phyloP scores from a whole-genome alignment of 2,329 filamentous ascomycete genomes.

The Laburnicola sp. region DNA sequence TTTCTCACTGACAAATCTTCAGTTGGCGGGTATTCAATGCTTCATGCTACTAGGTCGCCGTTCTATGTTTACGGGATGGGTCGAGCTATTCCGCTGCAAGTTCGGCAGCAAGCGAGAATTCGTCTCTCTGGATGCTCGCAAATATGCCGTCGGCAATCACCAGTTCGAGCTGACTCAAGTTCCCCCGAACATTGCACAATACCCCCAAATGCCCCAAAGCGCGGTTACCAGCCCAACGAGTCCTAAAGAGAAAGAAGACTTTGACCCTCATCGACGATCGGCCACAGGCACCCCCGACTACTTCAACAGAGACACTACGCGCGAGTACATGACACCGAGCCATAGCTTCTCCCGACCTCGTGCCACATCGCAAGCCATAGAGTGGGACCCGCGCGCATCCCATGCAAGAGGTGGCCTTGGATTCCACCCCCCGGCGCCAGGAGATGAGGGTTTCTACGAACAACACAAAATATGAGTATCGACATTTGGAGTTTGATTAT shows the following conservation, averaged over 20 bases:
- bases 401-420: constrained; percentile 47
- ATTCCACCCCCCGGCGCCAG: constrained; percentile 38
- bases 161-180: constrained; percentile 45
- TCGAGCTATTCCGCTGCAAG: constrained; percentile 61
- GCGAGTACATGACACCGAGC: constrained; percentile 44
- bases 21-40: constrained; percentile 79
- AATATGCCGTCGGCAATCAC: constrained; percentile 34
- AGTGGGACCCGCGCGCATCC: constrained; percentile 44
- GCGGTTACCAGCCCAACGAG: constrained; percentile 28
- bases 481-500: background rate
- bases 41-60: constrained; percentile 78
- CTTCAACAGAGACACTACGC: constrained; percentile 41
- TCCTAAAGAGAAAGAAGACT: constrained; percentile 20
- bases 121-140: constrained; percentile 75
- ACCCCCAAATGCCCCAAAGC: constrained; percentile 32
- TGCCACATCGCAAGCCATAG: constrained; percentile 37
- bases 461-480: constrained; percentile 36
- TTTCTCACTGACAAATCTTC: background rate
- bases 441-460: constrained; percentile 23
- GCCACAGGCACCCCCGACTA: constrained; percentile 39
- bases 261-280: constrained; percentile 26
- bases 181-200: constrained; percentile 20
- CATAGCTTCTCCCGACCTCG: constrained; percentile 50
- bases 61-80: constrained; percentile 86
- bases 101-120: constrained; percentile 72